Base-by-base conservation (phyloP, 2,329 filamentous ascomycete genomes). In the Hypoxylon rubiginosum region DNA sequence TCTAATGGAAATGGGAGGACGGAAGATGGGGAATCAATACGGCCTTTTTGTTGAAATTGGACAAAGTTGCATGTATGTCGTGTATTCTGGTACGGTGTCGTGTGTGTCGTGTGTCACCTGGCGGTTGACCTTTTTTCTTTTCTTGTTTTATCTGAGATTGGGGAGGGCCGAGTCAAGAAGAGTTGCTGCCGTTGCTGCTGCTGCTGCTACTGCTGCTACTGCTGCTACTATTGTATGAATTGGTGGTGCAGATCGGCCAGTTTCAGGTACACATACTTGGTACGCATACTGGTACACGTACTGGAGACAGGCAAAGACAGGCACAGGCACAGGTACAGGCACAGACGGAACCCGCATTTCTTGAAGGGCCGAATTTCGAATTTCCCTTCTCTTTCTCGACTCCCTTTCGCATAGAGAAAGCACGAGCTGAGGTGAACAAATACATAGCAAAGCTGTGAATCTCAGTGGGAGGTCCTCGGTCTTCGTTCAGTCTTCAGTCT, bases 261-360 rank as follows among this genome's bases (percentile, higher is more conserved):
- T 70, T 70, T 70, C 67, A 70, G 67, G 67, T 68, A 68, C 65
- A 66, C 56, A 50, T 48, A 63, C 67, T 24, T 58, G 60, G 53
- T 50, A 64, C 46, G 15, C n/a, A 24, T 24, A 30, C 34, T 36
- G 34, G 34, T 15, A 15, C 34, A 36, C 11, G 39, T 43, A 43
- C 39, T 10, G 17, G 39, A 43, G 39, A 43, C 39, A 43, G n/a
- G 17, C 15, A 13, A 24, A 17, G 10, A 48, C 55, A 62, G 45
- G 54, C 32, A 41, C n/a, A n/a, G n/a, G n/a, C n/a, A n/a, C n/a
- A n/a, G n/a, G n/a, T n/a, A 24, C 21, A 24, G 21, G 21, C 21
- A 24, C 21, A 24, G 5, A 5, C 28, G 45, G 39, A 63, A 55
- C 67, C 64, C 67, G 58, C 67, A 64, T 57, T 55, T 66, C 53